Conservation (phyloP, 257 asterid species). For the Solanum sitiens region DNA sequence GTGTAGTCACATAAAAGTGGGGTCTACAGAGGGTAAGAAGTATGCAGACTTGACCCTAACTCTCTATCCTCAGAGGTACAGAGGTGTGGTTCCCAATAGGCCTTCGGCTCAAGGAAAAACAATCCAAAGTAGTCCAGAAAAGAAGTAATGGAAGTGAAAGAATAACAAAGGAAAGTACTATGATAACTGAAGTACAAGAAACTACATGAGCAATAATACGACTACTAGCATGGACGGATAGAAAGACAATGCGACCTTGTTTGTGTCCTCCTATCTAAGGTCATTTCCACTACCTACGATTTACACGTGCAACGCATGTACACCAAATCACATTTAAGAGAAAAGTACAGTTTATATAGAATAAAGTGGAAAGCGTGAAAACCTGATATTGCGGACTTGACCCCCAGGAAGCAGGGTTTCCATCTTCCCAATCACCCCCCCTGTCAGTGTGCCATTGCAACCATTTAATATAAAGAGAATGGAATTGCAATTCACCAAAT, state of each 20-base stretch:
- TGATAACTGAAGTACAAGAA: not conserved
- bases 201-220: not conserved
- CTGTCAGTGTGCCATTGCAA: slow-evolving; percentile 28
- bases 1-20: not conserved
- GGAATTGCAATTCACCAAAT: not conserved
- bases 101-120: not conserved
- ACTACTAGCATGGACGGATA: not conserved
- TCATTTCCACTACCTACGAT: not conserved
- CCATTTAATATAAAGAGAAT: slow-evolving; percentile 3
- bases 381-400: slow-evolving; percentile 95
- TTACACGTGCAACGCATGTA: not conserved
- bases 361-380: not conserved
- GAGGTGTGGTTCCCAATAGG: not conserved
- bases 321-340: not conserved
- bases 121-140: not conserved
- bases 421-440: slow-evolving; percentile 99
- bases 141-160: not conserved
- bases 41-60: not conserved
- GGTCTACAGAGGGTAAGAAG: not conserved
- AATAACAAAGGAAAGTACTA: not conserved
- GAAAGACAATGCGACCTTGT: not conserved
- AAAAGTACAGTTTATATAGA: not conserved
- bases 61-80: not conserved
- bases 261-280: not conserved
- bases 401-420: slow-evolving; percentile 98